Conservation (phyloP, 345 rosid genomes). For the Psidium guajava region DNA sequence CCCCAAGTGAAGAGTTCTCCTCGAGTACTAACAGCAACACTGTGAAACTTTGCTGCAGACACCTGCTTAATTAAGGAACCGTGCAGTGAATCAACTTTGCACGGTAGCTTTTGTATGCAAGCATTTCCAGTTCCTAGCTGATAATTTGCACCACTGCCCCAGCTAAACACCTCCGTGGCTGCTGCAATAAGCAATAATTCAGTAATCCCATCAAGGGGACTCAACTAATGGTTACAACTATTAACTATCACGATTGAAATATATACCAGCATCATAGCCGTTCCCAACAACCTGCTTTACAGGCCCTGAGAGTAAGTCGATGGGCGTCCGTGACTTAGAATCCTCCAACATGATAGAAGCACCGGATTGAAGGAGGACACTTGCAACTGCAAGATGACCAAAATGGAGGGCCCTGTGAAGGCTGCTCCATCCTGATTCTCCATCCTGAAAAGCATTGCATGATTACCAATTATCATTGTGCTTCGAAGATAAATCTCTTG, state of each 20-base stretch:
- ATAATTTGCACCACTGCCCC: slow-evolving; percentile 98
- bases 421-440: slow-evolving; percentile 99
- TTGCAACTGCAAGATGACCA: slow-evolving; percentile 97
- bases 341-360: slow-evolving; percentile 70
- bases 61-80: slow-evolving; percentile 55
- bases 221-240: not conserved
- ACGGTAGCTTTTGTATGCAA: slow-evolving; percentile 77
- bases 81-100: slow-evolving; percentile 87
- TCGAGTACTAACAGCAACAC: slow-evolving; percentile 60
- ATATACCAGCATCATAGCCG: slow-evolving; percentile 40
- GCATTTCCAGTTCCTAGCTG: slow-evolving; percentile 96
- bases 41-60: slow-evolving; percentile 94
- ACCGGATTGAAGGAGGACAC: slow-evolving; percentile 65
- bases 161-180: slow-evolving; percentile 87
- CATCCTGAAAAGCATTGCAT: slow-evolving; percentile 45
- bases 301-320: slow-evolving; percentile 91
- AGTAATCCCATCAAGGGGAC: not conserved
- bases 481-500: not conserved
- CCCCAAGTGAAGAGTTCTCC: slow-evolving; percentile 98
- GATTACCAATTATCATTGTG: not conserved
- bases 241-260: not conserved
- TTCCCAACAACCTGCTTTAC: slow-evolving; percentile 55
- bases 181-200: slow-evolving; percentile 20
- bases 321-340: slow-evolving; percentile 59
- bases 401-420: slow-evolving; percentile 96